Evolutionary conservation across 345 rosid species (phyloP).

Genomic region (Gynandropsis gynandra): DNA sequence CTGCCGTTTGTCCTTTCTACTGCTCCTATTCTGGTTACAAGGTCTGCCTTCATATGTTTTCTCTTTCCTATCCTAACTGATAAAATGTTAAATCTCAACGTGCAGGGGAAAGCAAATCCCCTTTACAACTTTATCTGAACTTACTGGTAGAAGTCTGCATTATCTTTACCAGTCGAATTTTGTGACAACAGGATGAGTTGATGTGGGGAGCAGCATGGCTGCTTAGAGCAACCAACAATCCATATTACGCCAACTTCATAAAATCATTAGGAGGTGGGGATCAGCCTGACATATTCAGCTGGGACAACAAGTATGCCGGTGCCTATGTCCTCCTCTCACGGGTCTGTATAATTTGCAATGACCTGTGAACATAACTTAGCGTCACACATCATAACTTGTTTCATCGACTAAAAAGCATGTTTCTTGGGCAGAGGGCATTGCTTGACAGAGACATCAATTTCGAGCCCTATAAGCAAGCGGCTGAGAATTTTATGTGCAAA

Average conservation of each 20-base stretch:
- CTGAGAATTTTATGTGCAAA: conserved; percentile 80
- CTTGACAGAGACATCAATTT: conserved; percentile 51
- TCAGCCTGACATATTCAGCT: conserved; percentile 75
- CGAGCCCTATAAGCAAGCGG: conserved; percentile 51
- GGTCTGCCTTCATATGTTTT: conserved; percentile 31
- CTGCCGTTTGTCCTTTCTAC: conserved; percentile 77
- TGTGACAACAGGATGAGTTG: conserved; percentile 60
- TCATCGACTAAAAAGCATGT: neutral
- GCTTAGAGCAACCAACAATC: conserved; percentile 60
- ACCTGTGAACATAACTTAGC: neutral
- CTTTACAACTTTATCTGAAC: neutral
- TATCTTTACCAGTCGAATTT: neutral
- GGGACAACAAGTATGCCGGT: conserved; percentile 95
- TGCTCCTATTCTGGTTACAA: conserved; percentile 88
- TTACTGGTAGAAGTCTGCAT: neutral
- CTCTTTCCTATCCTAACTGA: neutral
- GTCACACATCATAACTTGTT: conserved; percentile 6
- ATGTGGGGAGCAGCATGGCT: conserved; percentile 92
- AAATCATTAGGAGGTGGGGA: conserved; percentile 70
- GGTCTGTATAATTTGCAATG: conserved; percentile 34
- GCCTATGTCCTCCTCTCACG: conserved; percentile 71
- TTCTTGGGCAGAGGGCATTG: conserved; percentile 44
- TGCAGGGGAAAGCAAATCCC: conserved; percentile 1
- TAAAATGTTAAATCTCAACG: neutral
- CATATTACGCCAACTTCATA: conserved; percentile 48